These are phyloP conservation scores for Aulographum hederae DNA, from an alignment of 2,329 filamentous ascomycete species.

Conservation along the genomic window DNA sequence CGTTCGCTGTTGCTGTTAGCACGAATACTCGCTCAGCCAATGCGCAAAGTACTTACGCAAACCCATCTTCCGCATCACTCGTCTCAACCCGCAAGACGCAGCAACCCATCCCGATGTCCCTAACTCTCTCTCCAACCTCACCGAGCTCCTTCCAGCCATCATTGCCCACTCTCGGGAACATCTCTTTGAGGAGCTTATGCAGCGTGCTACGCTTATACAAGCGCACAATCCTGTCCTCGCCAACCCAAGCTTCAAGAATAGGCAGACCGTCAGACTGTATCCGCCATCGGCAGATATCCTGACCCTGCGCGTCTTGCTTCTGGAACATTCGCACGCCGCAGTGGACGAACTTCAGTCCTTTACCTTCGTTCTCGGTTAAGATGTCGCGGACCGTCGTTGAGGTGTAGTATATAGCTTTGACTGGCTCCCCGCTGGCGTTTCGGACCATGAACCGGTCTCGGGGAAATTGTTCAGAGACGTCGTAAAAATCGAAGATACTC, in stretches of 20 bases:
- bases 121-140: conserved; percentile 73
- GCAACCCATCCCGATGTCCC: conserved; percentile 73
- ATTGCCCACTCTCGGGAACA: conserved; percentile 80
- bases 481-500: conserved; percentile 69
- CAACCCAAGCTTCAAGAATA: conserved; percentile 81
- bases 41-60: conserved; percentile 30
- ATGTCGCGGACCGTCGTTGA: conserved; percentile 71
- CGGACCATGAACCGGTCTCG: conserved; percentile 88
- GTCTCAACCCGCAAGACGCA: conserved; percentile 75
- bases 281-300: conserved; percentile 78
- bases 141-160: conserved; percentile 58
- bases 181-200: conserved; percentile 69
- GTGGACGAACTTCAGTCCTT: conserved; percentile 88
- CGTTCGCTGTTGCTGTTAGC: conserved; percentile 41
- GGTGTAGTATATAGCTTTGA: conserved; percentile 95
- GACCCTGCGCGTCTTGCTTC: conserved; percentile 81
- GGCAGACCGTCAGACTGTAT: conserved; percentile 90
- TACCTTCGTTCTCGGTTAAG: conserved; percentile 69
- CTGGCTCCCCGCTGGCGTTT: conserved; percentile 71
- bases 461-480: conserved; percentile 68
- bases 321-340: conserved; percentile 98
- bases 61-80: conserved; percentile 41
- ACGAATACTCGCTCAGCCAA: too few relatives aligned
- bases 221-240: conserved; percentile 54
- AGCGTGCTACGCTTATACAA: conserved; percentile 66